Evolutionary conservation across 2,329 filamentous ascomycete species (phyloP).

Genomic region (Curvularia sp.): DNA sequence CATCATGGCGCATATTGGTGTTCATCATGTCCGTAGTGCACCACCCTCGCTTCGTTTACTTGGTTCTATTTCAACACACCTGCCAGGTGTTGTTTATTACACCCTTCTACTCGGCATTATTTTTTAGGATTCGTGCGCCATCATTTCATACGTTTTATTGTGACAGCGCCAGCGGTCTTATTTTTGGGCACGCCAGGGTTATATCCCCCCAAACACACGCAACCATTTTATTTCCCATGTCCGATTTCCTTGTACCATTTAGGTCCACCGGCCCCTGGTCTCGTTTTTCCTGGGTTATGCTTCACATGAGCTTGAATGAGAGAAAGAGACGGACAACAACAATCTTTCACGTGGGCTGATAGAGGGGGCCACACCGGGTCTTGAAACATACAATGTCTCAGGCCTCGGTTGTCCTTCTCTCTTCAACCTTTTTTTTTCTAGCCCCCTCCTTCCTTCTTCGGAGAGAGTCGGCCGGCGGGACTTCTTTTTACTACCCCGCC

Average conservation of each 20-base stretch:
- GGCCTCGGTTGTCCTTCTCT: neutral
- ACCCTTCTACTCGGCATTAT: slow-evolving; percentile 20
- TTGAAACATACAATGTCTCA: neutral
- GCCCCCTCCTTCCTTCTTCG: neutral
- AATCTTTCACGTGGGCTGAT: neutral
- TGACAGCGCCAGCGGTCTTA: slow-evolving; percentile 38
- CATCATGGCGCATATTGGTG: slow-evolving; percentile 33
- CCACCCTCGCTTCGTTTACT: slow-evolving; percentile 32
- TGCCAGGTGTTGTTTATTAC: slow-evolving; percentile 19
- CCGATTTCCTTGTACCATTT: slow-evolving; percentile 6
- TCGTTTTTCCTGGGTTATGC: neutral
- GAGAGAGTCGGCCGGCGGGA: neutral
- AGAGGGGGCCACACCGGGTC: neutral
- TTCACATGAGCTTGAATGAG: slow-evolving; percentile 2
- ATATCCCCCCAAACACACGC: slow-evolving; percentile 22
- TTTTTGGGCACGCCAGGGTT: slow-evolving; percentile 31
- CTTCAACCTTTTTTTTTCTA: neutral
- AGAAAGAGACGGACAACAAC: neutral
- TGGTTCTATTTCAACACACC: slow-evolving; percentile 22
- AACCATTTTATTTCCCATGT: slow-evolving; percentile 14
- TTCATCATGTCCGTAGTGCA: slow-evolving; percentile 27
- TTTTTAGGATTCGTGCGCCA: slow-evolving; percentile 8
- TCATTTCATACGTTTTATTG: slow-evolving; percentile 17
- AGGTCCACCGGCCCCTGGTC: neutral
- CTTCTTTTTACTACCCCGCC: neutral